Evolutionary conservation across 257 asterid genomes (phyloP).

Genomic region (Solanum microdontum): DNA sequence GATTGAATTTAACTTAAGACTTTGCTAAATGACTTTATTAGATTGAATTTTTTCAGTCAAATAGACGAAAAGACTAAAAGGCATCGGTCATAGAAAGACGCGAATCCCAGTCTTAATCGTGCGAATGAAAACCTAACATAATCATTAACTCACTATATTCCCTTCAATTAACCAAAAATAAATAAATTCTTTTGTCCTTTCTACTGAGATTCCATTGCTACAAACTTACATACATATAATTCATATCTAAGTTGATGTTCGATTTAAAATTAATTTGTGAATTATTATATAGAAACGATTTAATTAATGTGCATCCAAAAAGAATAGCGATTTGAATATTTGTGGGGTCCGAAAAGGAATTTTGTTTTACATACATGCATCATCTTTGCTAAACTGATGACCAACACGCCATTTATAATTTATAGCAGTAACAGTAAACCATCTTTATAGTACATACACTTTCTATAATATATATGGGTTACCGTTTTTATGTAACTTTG

Average conservation of each 20-base stretch:
- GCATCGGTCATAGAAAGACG: slow-evolving; percentile 18
- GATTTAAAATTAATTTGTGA: not conserved
- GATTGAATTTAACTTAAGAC: not conserved
- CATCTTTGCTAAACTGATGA: not conserved
- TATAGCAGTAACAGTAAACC: not conserved
- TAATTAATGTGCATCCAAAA: not conserved
- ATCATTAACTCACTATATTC: not conserved
- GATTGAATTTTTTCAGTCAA: not conserved
- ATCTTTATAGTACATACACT: not conserved
- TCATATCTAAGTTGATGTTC: too few species aligned
- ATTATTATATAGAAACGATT: not conserved
- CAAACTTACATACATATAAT: not conserved
- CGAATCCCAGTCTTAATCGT: slow-evolving; percentile 14
- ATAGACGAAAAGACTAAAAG: not conserved
- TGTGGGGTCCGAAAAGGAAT: not conserved
- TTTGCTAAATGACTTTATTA: not conserved
- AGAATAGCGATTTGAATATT: not conserved
- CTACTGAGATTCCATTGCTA: not conserved
- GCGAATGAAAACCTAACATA: not conserved
- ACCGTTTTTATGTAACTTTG: not conserved
- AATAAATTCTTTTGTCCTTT: not conserved
- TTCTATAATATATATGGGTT: not conserved
- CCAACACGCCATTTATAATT: not conserved
- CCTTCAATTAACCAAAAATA: not conserved
- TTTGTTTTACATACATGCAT: not conserved